Evolutionary conservation across 495 filamentous ascomycete genomes (phyloP), one percentile per base, ranked within the genome.

Genomic region (Usnea hakonensis): DNA sequence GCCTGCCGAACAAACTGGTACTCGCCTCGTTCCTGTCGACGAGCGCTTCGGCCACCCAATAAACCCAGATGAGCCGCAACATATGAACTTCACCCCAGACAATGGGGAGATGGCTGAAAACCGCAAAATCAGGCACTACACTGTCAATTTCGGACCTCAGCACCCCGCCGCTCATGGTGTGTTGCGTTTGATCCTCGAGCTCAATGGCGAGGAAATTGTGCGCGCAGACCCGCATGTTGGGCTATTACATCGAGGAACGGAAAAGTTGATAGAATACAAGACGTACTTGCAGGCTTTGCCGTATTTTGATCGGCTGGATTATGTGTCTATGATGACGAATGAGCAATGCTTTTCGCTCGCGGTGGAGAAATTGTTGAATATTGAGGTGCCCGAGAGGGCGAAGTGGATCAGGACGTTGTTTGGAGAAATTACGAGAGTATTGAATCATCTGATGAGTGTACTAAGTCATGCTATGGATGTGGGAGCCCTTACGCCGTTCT

Each of bases 311-410:
- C 89, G 95, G 64, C 79, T 99, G 74, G 95, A 99, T 74, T 99
- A 99, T 75, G 93, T 97, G 61, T 96, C 91, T 73, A 99, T 99
- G 95, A 98, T 97, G 94, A 97, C 94, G 65, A 97, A 97, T 76
- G 95, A 99, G 81, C 95, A 99, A 77, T 97, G 93, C 70, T 99
- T 87, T 74, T 84, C 90, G 16, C 79, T 99, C 58, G 95, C 90
- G 40, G 92, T 97, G 58, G 95, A 99, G 81, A 99, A 97, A 84
- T 81, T 99, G 56, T 77, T 99, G 70, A 99, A 99, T 77, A 81
- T 99, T 68, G 95, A 99, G 71, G 90, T 99, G 68, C 95, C 95
- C 33, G 88, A 91, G 54, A 82, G 95, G 64, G 95, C 95, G 61
- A 99, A 99, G 77, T 99, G 83, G 80, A 99, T 99, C 72, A 85